Conservation (phyloP, 139 green algal genomes). For the Chlorella sorokiniana region DNA sequence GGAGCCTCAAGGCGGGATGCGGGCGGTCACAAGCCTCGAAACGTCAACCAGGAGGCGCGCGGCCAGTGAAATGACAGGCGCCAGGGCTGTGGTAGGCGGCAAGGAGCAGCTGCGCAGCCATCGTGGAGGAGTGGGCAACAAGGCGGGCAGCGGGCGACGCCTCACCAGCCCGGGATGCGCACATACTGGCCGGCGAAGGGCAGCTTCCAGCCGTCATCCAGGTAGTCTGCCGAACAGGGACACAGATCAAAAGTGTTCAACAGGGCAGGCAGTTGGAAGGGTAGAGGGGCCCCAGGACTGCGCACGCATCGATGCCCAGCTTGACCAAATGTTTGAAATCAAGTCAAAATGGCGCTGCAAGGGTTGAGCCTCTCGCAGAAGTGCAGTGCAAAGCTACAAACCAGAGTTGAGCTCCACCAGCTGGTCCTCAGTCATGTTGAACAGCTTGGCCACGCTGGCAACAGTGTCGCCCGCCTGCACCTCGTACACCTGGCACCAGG, state of each 20-base stretch:
- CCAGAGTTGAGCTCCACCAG: slow-evolving; percentile 37
- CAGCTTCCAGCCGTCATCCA: background rate
- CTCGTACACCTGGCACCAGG: slow-evolving; percentile 42
- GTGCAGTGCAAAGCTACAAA: background rate
- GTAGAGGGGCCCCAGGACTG: background rate
- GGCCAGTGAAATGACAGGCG: too few relatives aligned
- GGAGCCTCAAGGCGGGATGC: too few relatives aligned
- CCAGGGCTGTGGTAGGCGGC: too few relatives aligned
- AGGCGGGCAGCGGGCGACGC: background rate
- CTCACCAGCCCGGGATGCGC: slow-evolving; percentile 23
- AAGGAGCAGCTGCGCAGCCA: background rate
- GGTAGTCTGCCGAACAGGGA: slow-evolving; percentile 15
- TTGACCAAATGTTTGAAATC: too few relatives aligned
- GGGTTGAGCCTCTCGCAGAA: background rate
- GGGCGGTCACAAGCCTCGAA: too few relatives aligned
- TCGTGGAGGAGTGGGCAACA: background rate
- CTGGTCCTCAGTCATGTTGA: slow-evolving; percentile 18
- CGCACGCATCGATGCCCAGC: background rate
- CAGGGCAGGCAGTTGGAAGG: background rate
- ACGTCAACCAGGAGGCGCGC: too few relatives aligned
- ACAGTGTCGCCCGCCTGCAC: slow-evolving; percentile 43
- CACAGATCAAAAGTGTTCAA: background rate
- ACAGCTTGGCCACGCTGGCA: slow-evolving; percentile 18
- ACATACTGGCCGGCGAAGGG: slow-evolving; percentile 11
- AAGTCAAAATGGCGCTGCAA: too few relatives aligned